Evolutionary conservation across 805 yeast genomes (phyloP), one percentile per base, ranked within the genome.

Genomic region (Spathaspora passalidarum): DNA sequence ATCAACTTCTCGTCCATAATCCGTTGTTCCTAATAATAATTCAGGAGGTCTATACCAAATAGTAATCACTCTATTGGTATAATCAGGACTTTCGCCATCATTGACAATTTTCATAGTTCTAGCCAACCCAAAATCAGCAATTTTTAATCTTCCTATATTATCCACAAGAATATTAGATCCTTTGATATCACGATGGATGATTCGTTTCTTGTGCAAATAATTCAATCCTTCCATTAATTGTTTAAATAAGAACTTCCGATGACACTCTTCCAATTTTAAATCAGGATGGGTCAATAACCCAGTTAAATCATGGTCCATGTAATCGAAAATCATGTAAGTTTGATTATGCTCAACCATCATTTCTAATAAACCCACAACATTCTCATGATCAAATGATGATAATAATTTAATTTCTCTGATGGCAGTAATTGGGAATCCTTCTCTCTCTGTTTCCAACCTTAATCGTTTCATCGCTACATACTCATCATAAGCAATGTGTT

Each of bases 31-130:
- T 47, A 94, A 65, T 32, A 94, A 69, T 25, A 94, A 74, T 63
- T 92, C 99, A 0, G 98, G 98, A 1, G 99, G 99, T 48, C 99
- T 78, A 63, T 94, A 92, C 99, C 99, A 94, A 32, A 94, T 70
- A 0, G 99, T 94, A 44, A 94, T 94, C 35, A 94, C 98, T 46
- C 99, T 70, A 62, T 94, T 94, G 1, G 99, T 92, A 65, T 92
- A 92, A 56, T 90, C 94, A 3, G 88, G 86, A 17, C 78, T 72
- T 40, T 78, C 79, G 7, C 75, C 73, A 2, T 68, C 61, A 49
- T 69, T 69, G 29, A 78, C 66, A 19, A 76, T 72, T 56, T 81
- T 83, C 88, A 87, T 84, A 44, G 79, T 80, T 55, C 94, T 70
- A 0, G 95, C 95, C 45, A 87, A 69, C 1, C 95, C 95, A 65